phyloP scores from a whole-genome alignment of 129 eudicot genomes.

The Saussurea involucrata region DNA sequence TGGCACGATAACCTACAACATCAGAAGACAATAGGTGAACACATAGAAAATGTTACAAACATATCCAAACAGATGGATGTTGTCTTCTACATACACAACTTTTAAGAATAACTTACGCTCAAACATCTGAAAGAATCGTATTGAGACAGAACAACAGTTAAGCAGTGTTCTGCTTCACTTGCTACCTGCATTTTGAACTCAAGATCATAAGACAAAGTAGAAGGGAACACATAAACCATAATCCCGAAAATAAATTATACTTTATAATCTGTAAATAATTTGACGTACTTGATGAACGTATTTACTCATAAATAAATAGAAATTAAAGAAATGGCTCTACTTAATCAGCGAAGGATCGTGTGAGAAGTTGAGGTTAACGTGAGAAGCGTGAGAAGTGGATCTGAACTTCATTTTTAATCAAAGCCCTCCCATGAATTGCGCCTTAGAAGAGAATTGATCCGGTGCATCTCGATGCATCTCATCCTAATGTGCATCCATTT shows the following conservation, averaged over 20 bases:
- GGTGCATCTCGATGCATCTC: no score
- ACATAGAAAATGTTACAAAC: not conserved
- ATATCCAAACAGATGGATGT: not conserved
- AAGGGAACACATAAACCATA: not conserved
- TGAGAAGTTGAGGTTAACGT: no score
- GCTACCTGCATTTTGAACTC: slow-evolving; percentile 54
- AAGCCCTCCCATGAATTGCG: no score
- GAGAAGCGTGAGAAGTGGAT: no score
- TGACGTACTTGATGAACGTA: not conserved
- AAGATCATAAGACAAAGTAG: slow-evolving; percentile 6
- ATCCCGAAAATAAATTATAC: not conserved
- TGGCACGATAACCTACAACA: slow-evolving; percentile 77
- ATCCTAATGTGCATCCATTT: no score
- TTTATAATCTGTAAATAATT: not conserved
- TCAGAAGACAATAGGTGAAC: slow-evolving; percentile 3
- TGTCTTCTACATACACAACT: slow-evolving; percentile 4
- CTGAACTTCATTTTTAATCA: no score
- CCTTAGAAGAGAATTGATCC: no score
- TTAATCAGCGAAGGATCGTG: no score
- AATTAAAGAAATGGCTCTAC: not conserved
- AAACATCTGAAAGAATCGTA: slow-evolving; percentile 90
- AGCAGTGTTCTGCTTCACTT: slow-evolving; percentile 86
- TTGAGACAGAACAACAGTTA: slow-evolving; percentile 69
- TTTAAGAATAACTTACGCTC: slow-evolving; percentile 50
- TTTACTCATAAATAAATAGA: not conserved